phyloP scores from a whole-genome alignment of 805 yeast species.

The Yamadazyma ubonensis region DNA sequence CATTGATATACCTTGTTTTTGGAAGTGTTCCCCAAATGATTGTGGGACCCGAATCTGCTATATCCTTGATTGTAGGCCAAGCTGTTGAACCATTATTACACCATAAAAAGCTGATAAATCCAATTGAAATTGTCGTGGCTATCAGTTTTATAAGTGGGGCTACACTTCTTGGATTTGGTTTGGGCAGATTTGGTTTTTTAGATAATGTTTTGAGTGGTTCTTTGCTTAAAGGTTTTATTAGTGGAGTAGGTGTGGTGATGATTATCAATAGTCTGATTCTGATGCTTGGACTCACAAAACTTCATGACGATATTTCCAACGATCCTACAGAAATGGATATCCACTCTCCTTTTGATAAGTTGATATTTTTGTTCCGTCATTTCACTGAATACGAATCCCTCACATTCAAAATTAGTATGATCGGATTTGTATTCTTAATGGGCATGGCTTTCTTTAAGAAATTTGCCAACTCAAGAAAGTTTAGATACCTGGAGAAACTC shows the following conservation, averaged over 20 bases:
- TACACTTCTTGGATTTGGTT: constrained; percentile 66
- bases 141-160: constrained; percentile 77
- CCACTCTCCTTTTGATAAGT: constrained; percentile 67
- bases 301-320: constrained; percentile 39
- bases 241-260: constrained; percentile 47
- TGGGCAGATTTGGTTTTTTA: constrained; percentile 78
- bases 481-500: constrained; percentile 30
- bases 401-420: constrained; percentile 60
- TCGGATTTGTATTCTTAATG: constrained; percentile 16
- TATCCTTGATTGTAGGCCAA: constrained; percentile 45
- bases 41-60: constrained; percentile 48
- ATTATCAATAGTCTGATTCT: constrained; percentile 63
- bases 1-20: constrained; percentile 39
- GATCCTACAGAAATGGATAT: constrained; percentile 36
- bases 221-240: constrained; percentile 42
- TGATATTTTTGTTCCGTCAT: constrained; percentile 54
- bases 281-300: constrained; percentile 61
- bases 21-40: constrained; percentile 49
- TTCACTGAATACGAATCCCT: constrained; percentile 48
- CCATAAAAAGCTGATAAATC: constrained; percentile 32
- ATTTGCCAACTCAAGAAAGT: constrained; percentile 20
- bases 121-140: constrained; percentile 59
- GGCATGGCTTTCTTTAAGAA: constrained; percentile 25
- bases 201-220: constrained; percentile 43
- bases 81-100: constrained; percentile 45